Percentiles rank a stretch among this genome's conserved stretches.
Conservation (phyloP, 495 filamentous ascomycete genomes). For the Bombardia bombarda region DNA sequence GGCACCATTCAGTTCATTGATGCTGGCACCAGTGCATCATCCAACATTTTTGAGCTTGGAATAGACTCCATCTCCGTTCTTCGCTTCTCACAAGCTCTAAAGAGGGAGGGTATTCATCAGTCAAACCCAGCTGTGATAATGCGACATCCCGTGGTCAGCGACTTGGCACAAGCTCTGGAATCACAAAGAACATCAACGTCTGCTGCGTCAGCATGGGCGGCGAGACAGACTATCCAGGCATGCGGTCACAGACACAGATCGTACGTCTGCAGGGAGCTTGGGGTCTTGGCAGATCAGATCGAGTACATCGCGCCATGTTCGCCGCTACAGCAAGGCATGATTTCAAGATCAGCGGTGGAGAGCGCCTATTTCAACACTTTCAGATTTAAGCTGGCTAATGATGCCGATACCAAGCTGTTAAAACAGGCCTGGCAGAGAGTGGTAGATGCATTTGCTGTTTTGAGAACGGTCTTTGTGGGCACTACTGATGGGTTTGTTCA, state of each 20-base stretch:
- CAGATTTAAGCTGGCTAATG: slow-evolving; percentile 39
- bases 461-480: slow-evolving; percentile 57
- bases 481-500: slow-evolving; percentile 68
- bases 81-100: slow-evolving; percentile 47
- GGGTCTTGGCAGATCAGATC: slow-evolving; percentile 38
- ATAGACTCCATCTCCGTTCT: slow-evolving; percentile 77
- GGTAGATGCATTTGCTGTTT: slow-evolving; percentile 43
- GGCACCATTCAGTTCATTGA: slow-evolving; percentile 37
- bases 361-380: slow-evolving; percentile 67
- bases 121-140: slow-evolving; percentile 59
- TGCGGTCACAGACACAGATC: slow-evolving; percentile 18
- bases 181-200: background rate
- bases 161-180: slow-evolving; percentile 15
- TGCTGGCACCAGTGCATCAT: slow-evolving; percentile 28
- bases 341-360: slow-evolving; percentile 54
- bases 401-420: slow-evolving; percentile 35
- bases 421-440: slow-evolving; percentile 42
- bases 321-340: slow-evolving; percentile 72
- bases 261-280: slow-evolving; percentile 37
- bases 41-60: slow-evolving; percentile 73
- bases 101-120: slow-evolving; percentile 42
- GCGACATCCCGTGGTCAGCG: slow-evolving; percentile 40
- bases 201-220: slow-evolving; percentile 1
- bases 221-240: slow-evolving; percentile 18
- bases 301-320: slow-evolving; percentile 70